phyloP scores from a whole-genome alignment of 2,329 filamentous ascomycete species.

The Fusarium sp. region DNA sequence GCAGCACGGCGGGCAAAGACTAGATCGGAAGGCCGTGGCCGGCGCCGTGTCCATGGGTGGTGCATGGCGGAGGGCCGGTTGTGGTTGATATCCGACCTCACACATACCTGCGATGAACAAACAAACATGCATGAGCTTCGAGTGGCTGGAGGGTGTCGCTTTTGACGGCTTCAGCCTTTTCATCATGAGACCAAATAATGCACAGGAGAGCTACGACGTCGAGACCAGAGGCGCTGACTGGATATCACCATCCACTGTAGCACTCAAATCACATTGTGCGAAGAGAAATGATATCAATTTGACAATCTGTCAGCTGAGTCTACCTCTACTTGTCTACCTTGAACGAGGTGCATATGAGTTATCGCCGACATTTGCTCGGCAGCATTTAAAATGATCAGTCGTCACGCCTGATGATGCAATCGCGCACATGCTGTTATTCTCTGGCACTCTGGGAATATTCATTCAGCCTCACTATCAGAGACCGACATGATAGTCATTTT shows the following conservation, averaged over 20 bases:
- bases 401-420: constrained; percentile 33
- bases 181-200: constrained; percentile 24
- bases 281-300: constrained; percentile 24
- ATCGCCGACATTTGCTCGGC: constrained; percentile 36
- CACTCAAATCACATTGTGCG: constrained; percentile 18
- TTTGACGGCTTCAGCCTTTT: constrained; percentile 5
- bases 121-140: constrained; percentile 22
- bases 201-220: constrained; percentile 22
- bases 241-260: constrained; percentile 15
- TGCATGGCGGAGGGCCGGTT: constrained; percentile 9
- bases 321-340: constrained; percentile 11
- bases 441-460: constrained; percentile 10
- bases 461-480: constrained; percentile 22
- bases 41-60: constrained; percentile 23
- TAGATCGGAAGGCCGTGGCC: constrained; percentile 34
- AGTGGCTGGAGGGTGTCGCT: constrained; percentile 13
- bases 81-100: constrained; percentile 27
- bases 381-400: constrained; percentile 18
- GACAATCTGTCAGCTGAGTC: constrained; percentile 34
- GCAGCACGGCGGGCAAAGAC: constrained; percentile 27
- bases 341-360: constrained; percentile 38
- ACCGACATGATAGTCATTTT: constrained; percentile 3
- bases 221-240: constrained; percentile 16
- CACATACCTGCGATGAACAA: constrained; percentile 10
- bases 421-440: constrained; percentile 18